Evolutionary conservation across 2,329 filamentous ascomycete species (phyloP), one percentile per base, ranked within the genome.

Genomic region (Cercospora beticola): DNA sequence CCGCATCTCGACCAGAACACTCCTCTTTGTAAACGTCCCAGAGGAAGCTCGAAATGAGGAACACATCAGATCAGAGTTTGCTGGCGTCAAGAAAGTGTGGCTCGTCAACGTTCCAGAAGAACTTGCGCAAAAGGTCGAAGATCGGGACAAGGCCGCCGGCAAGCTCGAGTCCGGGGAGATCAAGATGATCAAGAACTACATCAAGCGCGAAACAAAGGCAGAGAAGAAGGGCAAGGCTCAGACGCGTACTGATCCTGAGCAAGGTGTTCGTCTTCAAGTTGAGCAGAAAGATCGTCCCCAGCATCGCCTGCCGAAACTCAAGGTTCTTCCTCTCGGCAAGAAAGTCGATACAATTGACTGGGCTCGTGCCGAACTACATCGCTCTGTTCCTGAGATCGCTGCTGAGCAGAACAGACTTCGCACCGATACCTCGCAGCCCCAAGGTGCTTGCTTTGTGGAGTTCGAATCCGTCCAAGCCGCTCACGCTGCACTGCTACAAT

Each of bases 271-370:
- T 10, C 82, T 83, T 60, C 87, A 90, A 71, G 84, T 85, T 69
- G 90, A 77, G 18, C 77, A 79, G 62, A 83, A 81, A 78, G 79
- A 92, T 74, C 86, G 92, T 40, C 93, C 93, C 0, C 88, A 89
- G 1, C 93, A 97, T 76, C 87, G 88, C 36, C 82, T 89, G 21
- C 71, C 68, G 21, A 46, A 46, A 26, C 36, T 49, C 4, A 73
- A 73, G 59, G 21, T 52, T 12, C 66, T 74, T 30, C 81, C 96
- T 40, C 85, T 93, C 72, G 90, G 92, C 72, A 88, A 92, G 76
- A 94, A 94, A 78, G 92, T 96, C 21, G 93, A 98, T 80, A 94
- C 93, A 0, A 96, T 98, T 78, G 88, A 94, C 70, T 97, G 92
- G 89, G 90, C 90, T 70, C 90, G 94, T 52, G 84, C 85, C 2